These are phyloP conservation scores for Leavenworthia alabamica DNA, from an alignment of 345 rosid species.

Conservation along the genomic window DNA sequence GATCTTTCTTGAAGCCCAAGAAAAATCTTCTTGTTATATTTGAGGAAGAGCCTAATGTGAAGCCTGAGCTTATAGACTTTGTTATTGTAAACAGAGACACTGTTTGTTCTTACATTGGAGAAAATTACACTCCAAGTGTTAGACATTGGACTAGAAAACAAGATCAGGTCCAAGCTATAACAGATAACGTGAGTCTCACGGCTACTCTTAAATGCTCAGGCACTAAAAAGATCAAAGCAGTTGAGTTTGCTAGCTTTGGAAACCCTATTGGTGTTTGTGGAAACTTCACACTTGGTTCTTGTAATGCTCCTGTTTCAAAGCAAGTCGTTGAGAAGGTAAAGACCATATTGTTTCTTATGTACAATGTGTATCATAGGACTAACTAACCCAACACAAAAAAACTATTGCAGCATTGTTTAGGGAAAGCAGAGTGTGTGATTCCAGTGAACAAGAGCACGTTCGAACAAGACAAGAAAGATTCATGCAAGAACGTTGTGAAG, in stretches of 20 bases:
- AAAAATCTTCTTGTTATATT: slow-evolving; percentile 59
- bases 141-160: slow-evolving; percentile 44
- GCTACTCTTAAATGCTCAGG: slow-evolving; percentile 50
- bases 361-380: neutral
- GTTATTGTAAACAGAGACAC: slow-evolving; percentile 55
- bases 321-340: slow-evolving; percentile 57
- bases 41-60: slow-evolving; percentile 59
- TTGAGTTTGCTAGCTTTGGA: slow-evolving; percentile 84
- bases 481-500: slow-evolving; percentile 43
- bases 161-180: slow-evolving; percentile 28
- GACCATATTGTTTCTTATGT: neutral
- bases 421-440: slow-evolving; percentile 47
- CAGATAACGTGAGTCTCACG: slow-evolving; percentile 37
- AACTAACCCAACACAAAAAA: neutral
- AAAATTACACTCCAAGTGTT: slow-evolving; percentile 56
- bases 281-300: slow-evolving; percentile 40
- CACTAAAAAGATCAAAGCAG: slow-evolving; percentile 39
- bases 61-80: slow-evolving; percentile 53
- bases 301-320: slow-evolving; percentile 47
- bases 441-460: slow-evolving; percentile 43
- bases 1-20: slow-evolving; percentile 58
- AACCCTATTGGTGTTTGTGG: slow-evolving; percentile 72
- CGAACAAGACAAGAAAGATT: slow-evolving; percentile 28
- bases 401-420: slow-evolving; percentile 50
- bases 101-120: slow-evolving; percentile 56